These are phyloP conservation scores for Pseudogymnoascus sp. DNA, from an alignment of 2,329 filamentous ascomycete genomes.

Conservation along the genomic window DNA sequence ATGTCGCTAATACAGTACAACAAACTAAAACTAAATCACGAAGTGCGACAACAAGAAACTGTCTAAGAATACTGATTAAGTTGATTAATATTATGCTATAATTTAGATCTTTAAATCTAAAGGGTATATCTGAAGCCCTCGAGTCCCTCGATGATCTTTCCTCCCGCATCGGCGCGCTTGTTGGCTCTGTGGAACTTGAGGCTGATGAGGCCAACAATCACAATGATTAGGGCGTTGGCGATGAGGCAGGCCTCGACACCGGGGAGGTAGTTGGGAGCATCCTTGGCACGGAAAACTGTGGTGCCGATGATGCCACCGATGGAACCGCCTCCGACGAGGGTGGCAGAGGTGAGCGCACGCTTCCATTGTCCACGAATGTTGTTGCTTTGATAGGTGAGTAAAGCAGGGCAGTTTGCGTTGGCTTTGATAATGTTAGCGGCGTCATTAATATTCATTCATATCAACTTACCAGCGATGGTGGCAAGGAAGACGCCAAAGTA, in stretches of 20 bases:
- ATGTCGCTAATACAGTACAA: no score
- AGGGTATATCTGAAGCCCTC: constrained; percentile 30
- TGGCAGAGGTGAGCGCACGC: constrained; percentile 69
- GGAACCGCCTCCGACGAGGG: constrained; percentile 67
- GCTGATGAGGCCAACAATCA: constrained; percentile 23
- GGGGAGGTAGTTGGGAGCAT: constrained; percentile 40
- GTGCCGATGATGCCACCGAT: constrained; percentile 71
- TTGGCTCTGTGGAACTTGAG: constrained; percentile 29
- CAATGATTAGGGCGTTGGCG: constrained; percentile 22
- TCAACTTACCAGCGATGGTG: not conserved
- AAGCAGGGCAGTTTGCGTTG: constrained; percentile 67
- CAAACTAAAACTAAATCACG: no score
- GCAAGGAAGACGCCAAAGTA: constrained; percentile 43
- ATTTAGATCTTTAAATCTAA: not conserved
- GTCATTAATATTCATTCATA: no score
- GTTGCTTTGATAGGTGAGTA: constrained; percentile 76
- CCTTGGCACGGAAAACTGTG: constrained; percentile 59
- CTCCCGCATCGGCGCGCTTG: constrained; percentile 27
- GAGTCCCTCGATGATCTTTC: constrained; percentile 30
- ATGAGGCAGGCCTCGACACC: constrained; percentile 23
- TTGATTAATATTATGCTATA: no score
- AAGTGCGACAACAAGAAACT: no score
- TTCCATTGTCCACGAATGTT: constrained; percentile 88
- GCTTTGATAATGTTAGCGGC: constrained; percentile 4
- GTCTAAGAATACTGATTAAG: no score